Evolutionary conservation across 2,329 filamentous ascomycete genomes (phyloP), one percentile per base, ranked within the genome.

Genomic region (Pyrenochaeta sp.): DNA sequence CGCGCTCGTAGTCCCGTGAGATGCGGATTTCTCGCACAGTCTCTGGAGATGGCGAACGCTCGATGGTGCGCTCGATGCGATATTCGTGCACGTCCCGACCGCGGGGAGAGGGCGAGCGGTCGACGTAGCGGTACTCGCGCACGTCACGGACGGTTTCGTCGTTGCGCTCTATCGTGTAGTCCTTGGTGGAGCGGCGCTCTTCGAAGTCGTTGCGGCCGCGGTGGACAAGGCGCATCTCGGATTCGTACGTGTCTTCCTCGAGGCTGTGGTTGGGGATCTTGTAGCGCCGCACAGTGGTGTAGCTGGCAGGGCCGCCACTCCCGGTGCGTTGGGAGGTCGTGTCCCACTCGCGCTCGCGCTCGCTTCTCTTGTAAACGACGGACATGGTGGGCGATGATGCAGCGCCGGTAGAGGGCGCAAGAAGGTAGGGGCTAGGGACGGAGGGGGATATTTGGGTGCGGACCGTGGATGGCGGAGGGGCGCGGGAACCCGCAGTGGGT

Each of bases 271-370:
- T 77, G 35, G 78, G 77, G n/a, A 79, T 67, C 49, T 77, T 75
- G 73, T 86, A 86, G 58, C 82, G 81, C 63, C 81, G 82, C 55
- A 85, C 78, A 6, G 79, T 82, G 53, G 78, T 81, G 58, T 77
- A 80, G 50, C 71, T 65, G 19, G 51, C 75, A 47, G 71, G 71
- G 61, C 60, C 55, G 19, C 37, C 36, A 7, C 32, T 29, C 32
- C 27, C 37, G 14, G 19, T 22, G 40, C 57, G 55, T 31, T 57
- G 54, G 21, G 65, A 62, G 37, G 59, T 53, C 10, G 68, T 63
- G 30, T 76, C 74, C 65, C 72, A 74, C 55, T 77, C 74, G 51
- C 73, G 72, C 57, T 77, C 73, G 36, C 74, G 69, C 39, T 77
- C 74, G 48, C 67, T 58, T 35, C 49, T 44, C 50, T 61, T 73